A percentile compares a stretch with the other conserved stretches of the same genome.
Conservation (phyloP, 495 filamentous ascomycete species). For the Trichoderma virens region DNA sequence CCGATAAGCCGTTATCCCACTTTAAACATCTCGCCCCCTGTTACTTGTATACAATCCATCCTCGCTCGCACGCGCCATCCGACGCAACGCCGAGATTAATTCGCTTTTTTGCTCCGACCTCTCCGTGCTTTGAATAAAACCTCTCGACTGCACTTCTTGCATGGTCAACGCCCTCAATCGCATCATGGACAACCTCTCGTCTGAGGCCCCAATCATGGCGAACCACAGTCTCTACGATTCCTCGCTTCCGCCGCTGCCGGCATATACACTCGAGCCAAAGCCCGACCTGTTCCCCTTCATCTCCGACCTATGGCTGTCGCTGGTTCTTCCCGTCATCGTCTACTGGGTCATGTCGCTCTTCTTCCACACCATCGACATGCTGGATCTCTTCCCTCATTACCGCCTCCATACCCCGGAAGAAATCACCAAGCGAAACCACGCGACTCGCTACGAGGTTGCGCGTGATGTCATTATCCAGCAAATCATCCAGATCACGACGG, state of each 20-base stretch:
- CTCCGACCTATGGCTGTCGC: slow-evolving; percentile 68
- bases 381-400: slow-evolving; percentile 78
- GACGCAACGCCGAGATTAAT: slow-evolving; percentile 1
- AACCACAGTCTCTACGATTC: slow-evolving; percentile 28
- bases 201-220: slow-evolving; percentile 19
- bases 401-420: slow-evolving; percentile 89
- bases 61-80: neutral
- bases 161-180: neutral
- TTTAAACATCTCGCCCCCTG: neutral
- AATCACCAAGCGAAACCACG: slow-evolving; percentile 77
- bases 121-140: neutral
- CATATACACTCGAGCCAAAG: slow-evolving; percentile 58
- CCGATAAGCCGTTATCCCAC: neutral
- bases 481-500: slow-evolving; percentile 68
- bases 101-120: neutral
- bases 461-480: slow-evolving; percentile 87
- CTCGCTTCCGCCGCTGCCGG: slow-evolving; percentile 68
- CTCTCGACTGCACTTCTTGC: neutral
- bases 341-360: slow-evolving; percentile 86
- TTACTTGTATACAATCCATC: neutral
- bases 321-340: slow-evolving; percentile 68
- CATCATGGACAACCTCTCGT: slow-evolving; percentile 9
- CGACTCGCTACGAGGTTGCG: slow-evolving; percentile 70
- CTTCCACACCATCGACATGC: slow-evolving; percentile 77
- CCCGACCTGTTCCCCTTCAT: slow-evolving; percentile 66